These are phyloP conservation scores for Colletotrichum chrysophilum DNA, from an alignment of 2,329 filamentous ascomycete genomes.

Conservation along the genomic window DNA sequence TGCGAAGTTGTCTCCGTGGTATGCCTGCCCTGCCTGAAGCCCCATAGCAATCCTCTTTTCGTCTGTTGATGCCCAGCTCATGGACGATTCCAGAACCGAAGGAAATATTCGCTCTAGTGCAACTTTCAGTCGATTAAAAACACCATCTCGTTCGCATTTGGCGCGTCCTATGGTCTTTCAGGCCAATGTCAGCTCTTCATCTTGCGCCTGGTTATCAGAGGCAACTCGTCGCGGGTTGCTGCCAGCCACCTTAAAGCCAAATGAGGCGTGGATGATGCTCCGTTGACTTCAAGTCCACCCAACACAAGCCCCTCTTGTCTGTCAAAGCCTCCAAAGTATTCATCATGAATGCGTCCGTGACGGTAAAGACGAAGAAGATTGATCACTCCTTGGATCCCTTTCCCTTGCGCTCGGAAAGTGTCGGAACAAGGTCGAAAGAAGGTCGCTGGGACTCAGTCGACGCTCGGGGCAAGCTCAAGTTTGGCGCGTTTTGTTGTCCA, in stretches of 20 bases:
- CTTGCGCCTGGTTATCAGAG: accelerated
- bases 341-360: neutral
- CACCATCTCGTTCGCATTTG: neutral
- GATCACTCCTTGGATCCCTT: neutral
- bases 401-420: neutral
- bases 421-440: neutral
- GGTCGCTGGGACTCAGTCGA: neutral
- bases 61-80: neutral
- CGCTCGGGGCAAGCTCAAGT: accelerated
- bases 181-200: neutral
- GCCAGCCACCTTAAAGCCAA: neutral
- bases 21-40: neutral
- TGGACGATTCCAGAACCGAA: neutral
- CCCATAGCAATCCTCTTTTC: neutral
- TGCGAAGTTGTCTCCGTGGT: neutral
- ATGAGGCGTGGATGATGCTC: accelerated
- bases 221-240: accelerated
- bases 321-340: neutral
- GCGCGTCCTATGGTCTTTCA: neutral
- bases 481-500: neutral
- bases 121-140: neutral
- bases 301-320: accelerated
- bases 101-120: neutral
- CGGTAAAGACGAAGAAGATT: neutral
- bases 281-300: neutral